A percentile compares a stretch with the other conserved stretches of the same genome.
Conservation (phyloP, 2,329 filamentous ascomycete genomes). For the Arthrinium phaeospermum region DNA sequence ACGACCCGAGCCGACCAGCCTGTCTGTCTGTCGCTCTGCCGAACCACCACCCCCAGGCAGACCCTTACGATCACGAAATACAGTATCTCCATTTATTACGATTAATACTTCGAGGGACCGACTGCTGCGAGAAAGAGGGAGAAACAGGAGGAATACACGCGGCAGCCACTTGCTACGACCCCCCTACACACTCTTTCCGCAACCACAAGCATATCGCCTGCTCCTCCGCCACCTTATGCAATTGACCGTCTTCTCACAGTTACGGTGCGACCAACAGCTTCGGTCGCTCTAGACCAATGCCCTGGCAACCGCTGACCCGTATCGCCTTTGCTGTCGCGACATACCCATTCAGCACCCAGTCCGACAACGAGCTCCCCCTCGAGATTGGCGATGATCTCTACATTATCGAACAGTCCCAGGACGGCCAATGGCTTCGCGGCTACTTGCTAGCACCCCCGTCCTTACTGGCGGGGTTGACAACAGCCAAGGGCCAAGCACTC, state of each 20-base stretch:
- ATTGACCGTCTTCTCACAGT: slow-evolving; percentile 18
- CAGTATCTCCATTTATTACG: neutral
- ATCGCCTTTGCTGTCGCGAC: slow-evolving; percentile 98
- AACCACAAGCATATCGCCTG: slow-evolving; percentile 5
- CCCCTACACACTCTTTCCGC: neutral
- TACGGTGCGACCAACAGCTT: slow-evolving; percentile 17
- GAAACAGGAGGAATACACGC: neutral
- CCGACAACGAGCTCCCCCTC: slow-evolving; percentile 89
- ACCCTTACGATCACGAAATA: neutral
- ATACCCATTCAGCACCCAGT: slow-evolving; percentile 88
- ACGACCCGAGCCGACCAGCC: neutral
- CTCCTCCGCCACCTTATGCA: slow-evolving; percentile 11
- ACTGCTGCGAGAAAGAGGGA: neutral
- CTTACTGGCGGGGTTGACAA: slow-evolving; percentile 88
- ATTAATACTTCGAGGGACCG: neutral
- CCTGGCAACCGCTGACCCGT: slow-evolving; percentile 94
- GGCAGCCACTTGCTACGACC: slow-evolving; percentile 1
- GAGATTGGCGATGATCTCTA: slow-evolving; percentile 98
- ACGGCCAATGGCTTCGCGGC: slow-evolving; percentile 91
- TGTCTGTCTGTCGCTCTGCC: neutral
- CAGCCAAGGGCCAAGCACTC: slow-evolving; percentile 87
- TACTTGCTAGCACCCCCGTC: slow-evolving; percentile 95
- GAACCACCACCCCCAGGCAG: neutral
- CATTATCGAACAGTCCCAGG: slow-evolving; percentile 94
- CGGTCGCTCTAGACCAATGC: slow-evolving; percentile 63